Percentiles rank a stretch among this genome's conserved stretches.
Conservation (phyloP, 805 yeast genomes). For the Candida nemodendra region DNA sequence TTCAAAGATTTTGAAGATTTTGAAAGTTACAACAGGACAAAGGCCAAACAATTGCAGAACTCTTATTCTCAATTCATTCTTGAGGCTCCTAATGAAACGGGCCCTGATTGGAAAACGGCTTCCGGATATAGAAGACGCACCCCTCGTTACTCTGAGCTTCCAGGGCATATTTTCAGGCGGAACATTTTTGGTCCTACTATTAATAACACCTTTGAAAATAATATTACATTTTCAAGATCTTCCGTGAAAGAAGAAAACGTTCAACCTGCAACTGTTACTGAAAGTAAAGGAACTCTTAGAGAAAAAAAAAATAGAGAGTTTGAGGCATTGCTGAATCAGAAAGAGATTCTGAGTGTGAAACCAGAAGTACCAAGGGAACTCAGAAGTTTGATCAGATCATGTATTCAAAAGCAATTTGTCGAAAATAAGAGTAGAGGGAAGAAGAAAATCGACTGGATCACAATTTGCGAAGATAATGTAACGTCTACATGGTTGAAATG, state of each 20-base stretch:
- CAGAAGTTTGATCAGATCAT: slow-evolving; percentile 54
- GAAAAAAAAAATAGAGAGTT: slow-evolving; percentile 1
- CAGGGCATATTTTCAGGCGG: slow-evolving; percentile 15
- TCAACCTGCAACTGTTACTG: slow-evolving; percentile 5
- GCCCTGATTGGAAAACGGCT: slow-evolving; percentile 52
- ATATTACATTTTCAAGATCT: not conserved
- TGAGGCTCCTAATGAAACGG: slow-evolving; percentile 43
- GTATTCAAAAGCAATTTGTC: slow-evolving; percentile 51
- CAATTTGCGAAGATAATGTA: slow-evolving; percentile 60
- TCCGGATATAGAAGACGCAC: slow-evolving; percentile 42
- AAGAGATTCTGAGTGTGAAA: no score
- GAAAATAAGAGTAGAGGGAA: slow-evolving; percentile 31
- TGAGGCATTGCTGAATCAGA: no score
- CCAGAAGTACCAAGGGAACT: slow-evolving; percentile 54
- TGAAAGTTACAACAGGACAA: slow-evolving; percentile 20
- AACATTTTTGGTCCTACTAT: slow-evolving; percentile 14
- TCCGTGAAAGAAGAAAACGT: slow-evolving; percentile 11
- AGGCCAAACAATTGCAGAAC: not conserved
- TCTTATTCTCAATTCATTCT: slow-evolving; percentile 29
- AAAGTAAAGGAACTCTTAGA: slow-evolving; percentile 5
- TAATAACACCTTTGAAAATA: slow-evolving; percentile 1
- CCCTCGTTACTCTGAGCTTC: slow-evolving; percentile 42
- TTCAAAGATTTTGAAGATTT: slow-evolving; percentile 18
- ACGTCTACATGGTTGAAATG: slow-evolving; percentile 54
- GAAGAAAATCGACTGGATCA: slow-evolving; percentile 44